Evolutionary conservation across 1,284 basidiomycete species (phyloP).

Genomic region (Amylostereum areolatum): DNA sequence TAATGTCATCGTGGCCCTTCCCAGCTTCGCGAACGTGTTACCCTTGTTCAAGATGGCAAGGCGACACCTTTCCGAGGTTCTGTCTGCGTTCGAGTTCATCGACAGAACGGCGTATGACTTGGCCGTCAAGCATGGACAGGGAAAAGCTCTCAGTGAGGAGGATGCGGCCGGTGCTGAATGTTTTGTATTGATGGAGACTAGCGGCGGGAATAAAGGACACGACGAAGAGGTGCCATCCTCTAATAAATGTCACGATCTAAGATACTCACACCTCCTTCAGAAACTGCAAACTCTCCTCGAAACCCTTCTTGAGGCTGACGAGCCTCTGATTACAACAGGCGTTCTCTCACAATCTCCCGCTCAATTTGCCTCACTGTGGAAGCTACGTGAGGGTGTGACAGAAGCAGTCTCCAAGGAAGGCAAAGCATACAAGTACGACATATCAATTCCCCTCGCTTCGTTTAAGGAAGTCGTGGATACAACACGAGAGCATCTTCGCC

Average conservation of each 20-base stretch:
- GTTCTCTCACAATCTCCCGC: slow-evolving; percentile 90
- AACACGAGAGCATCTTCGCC: slow-evolving; percentile 69
- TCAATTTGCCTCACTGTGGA: slow-evolving; percentile 90
- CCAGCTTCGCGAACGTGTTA: slow-evolving; percentile 69
- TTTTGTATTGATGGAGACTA: slow-evolving; percentile 94
- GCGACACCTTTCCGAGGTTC: slow-evolving; percentile 85
- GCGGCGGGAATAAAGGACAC: slow-evolving; percentile 89
- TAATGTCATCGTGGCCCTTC: slow-evolving; percentile 72
- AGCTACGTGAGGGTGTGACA: slow-evolving; percentile 89
- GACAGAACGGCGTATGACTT: slow-evolving; percentile 87
- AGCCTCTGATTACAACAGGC: slow-evolving; percentile 81
- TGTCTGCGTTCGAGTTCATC: slow-evolving; percentile 97
- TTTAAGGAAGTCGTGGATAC: slow-evolving; percentile 90
- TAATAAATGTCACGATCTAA: not conserved
- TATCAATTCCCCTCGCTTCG: slow-evolving; percentile 83
- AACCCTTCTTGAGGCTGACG: slow-evolving; percentile 68
- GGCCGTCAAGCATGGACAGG: slow-evolving; percentile 72
- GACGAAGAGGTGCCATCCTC: slow-evolving; percentile 76
- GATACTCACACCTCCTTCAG: slow-evolving; percentile 33
- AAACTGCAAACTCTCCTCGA: slow-evolving; percentile 87
- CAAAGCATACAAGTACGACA: slow-evolving; percentile 96
- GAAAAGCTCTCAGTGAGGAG: slow-evolving; percentile 57
- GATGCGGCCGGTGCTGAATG: slow-evolving; percentile 77
- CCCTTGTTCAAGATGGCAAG: slow-evolving; percentile 66
- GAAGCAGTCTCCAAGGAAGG: slow-evolving; percentile 95